These are phyloP conservation scores for Dendrobium chrysotoxum DNA, from an alignment of 106 monocot species.

Conservation along the genomic window DNA sequence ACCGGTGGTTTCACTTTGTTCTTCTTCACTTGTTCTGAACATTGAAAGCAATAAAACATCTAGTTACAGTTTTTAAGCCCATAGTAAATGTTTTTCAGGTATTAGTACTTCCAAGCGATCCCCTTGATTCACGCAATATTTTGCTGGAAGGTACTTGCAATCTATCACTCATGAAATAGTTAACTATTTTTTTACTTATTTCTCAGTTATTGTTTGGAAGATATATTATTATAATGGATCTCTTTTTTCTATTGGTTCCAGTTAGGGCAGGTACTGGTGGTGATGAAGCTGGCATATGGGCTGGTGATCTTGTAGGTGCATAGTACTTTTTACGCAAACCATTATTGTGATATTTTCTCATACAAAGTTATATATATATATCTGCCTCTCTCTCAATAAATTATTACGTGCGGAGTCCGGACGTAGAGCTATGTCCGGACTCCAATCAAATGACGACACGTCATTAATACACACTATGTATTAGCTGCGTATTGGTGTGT, in stretches of 20 bases:
- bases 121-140: constrained; percentile 92
- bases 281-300: constrained; percentile 98
- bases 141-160: constrained; percentile 73
- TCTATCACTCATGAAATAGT: neutral
- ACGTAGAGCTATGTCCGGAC: no score
- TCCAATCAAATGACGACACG: no score
- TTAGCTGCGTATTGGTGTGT: no score
- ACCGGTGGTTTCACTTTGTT: neutral
- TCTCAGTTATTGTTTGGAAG: neutral
- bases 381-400: no score
- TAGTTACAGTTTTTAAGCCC: neutral
- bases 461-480: no score
- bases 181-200: neutral
- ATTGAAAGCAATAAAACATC: neutral
- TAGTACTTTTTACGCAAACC: constrained; percentile 11
- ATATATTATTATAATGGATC: constrained; percentile 6
- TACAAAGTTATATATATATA: neutral
- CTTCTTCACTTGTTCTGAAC: neutral
- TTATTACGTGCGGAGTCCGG: no score
- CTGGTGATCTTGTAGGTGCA: constrained; percentile 97
- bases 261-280: constrained; percentile 98
- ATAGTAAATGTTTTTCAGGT: constrained; percentile 28
- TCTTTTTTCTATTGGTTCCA: constrained; percentile 27
- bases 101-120: constrained; percentile 80
- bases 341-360: neutral